A percentile compares a stretch with the other conserved stretches of the same genome.
These are phyloP conservation scores for Akanthomyces uredinophilus DNA, from an alignment of 2,329 filamentous ascomycete genomes.

Conservation along the genomic window DNA sequence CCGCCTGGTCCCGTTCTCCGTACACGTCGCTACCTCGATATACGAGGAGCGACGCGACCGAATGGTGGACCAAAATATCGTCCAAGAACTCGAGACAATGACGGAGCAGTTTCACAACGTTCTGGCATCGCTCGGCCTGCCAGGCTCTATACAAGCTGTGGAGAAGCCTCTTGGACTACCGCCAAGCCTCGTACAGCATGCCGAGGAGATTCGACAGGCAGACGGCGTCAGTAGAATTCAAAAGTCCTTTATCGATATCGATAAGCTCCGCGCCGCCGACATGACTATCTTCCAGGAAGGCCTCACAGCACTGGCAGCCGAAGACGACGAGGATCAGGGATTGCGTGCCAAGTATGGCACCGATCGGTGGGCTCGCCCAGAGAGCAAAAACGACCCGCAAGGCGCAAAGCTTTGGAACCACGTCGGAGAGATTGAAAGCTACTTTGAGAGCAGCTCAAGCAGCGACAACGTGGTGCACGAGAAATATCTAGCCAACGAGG, in stretches of 20 bases:
- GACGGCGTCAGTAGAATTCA: conserved; percentile 76
- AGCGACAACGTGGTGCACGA: conserved; percentile 61
- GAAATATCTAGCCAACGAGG: conserved; percentile 73
- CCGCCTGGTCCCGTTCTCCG: conserved; percentile 89
- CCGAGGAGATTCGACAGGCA: conserved; percentile 88
- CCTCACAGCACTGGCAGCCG: conserved; percentile 67
- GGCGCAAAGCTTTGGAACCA: conserved; percentile 67
- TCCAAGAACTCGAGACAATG: conserved; percentile 75
- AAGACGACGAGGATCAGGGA: conserved; percentile 77
- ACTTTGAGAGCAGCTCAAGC: conserved; percentile 62
- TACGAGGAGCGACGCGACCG: conserved; percentile 89
- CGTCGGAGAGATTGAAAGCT: conserved; percentile 75
- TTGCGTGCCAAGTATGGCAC: conserved; percentile 77
- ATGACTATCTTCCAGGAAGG: conserved; percentile 77
- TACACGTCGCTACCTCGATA: conserved; percentile 90
- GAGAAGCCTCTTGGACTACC: conserved; percentile 92
- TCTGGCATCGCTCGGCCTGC: conserved; percentile 77
- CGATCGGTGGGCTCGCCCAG: conserved; percentile 70
- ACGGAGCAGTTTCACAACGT: conserved; percentile 76
- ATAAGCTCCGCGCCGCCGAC: conserved; percentile 81
- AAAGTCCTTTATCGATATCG: conserved; percentile 79
- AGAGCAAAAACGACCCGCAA: conserved; percentile 63
- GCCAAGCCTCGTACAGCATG: conserved; percentile 78
- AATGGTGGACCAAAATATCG: conserved; percentile 82
- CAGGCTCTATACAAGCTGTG: conserved; percentile 86